A percentile compares a stretch with the other conserved stretches of the same genome.
Conservation (phyloP, 2,329 filamentous ascomycete species). For the Clonostachys sp. region DNA sequence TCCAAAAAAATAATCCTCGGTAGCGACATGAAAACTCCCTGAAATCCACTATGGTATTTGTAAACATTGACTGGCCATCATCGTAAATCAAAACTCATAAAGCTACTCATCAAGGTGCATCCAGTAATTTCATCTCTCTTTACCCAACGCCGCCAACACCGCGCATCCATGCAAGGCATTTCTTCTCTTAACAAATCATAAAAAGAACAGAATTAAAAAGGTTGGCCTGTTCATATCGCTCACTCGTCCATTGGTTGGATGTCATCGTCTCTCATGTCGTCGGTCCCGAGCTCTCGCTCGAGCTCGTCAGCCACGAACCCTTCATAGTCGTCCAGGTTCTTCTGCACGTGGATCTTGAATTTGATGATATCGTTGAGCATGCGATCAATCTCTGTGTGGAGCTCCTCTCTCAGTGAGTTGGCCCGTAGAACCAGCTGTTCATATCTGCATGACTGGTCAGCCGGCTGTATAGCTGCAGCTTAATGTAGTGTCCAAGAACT, state of each 20-base stretch:
- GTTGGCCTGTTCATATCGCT: constrained; percentile 2
- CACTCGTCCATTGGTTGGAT: constrained; percentile 44
- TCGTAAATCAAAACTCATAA: too few species aligned
- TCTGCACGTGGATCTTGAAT: constrained; percentile 97
- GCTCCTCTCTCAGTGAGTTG: constrained; percentile 82
- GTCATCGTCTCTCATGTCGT: constrained; percentile 45
- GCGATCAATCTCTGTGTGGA: constrained; percentile 94
- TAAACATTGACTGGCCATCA: too few species aligned
- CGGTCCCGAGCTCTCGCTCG: constrained; percentile 74
- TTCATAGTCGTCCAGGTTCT: constrained; percentile 89
- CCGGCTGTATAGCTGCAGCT: neutral
- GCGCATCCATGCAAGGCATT: neutral
- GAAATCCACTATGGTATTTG: too few species aligned
- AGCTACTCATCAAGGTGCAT: too few species aligned
- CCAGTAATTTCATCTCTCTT: too few species aligned
- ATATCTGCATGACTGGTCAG: constrained; percentile 51
- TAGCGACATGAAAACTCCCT: too few species aligned
- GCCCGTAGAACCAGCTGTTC: constrained; percentile 86
- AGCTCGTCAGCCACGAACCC: constrained; percentile 89
- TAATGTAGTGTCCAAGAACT: constrained; percentile 24
- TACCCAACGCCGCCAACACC: too few species aligned
- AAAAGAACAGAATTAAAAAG: constrained; percentile 1
- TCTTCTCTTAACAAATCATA: constrained; percentile 2
- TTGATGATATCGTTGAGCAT: constrained; percentile 97
- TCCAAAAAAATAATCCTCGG: too few species aligned